Base-by-base conservation (phyloP, 371 early-diverging fungal genomes). In the Mortierella sp. region DNA sequence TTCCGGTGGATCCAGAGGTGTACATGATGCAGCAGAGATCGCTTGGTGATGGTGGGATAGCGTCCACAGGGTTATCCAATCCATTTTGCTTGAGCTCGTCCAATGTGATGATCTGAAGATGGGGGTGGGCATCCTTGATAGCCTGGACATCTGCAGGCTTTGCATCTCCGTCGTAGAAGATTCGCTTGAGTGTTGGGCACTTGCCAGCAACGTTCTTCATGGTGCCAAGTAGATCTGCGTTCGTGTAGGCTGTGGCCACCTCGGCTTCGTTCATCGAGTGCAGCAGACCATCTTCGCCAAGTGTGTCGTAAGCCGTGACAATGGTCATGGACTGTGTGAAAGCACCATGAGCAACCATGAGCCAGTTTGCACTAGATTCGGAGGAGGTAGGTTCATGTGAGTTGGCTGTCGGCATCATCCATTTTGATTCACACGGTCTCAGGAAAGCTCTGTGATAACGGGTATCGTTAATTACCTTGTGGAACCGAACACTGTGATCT, bases 1-100 rank as follows among this genome's bases (percentile, higher is more conserved):
- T 85, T 27, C 98, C 98, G 1, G 95, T 93, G 0, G 94, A 92
- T 40, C 98, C 99, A 39, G 95, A 95, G 19, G 99, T 97, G 79
- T 98, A 99, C 88, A 96, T 95, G 79, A 98, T 92, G 82, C 96
- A 89, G 65, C 94, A 93, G 29, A 90, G 57, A 67, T 94, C 94
- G 29, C 92, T 89, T 14, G 87, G 76, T 25, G 79, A 82, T 17
- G 96, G 92, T 7, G 85, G 82, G 17, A 74, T 72, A 14, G 88
- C 81, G 37, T 87, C 88, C n/a, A 67, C 78, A 6, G 88, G 89
- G 58, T 86, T 47, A 31, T 86, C 82, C 27, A 76, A 78, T 22
- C 95, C 96, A 24, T 91, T 60, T 13, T 74, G 60, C 44, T 67
- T 69, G 24, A 93, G 57, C 29, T 91, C 89, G 43, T 89, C 88